phyloP scores from a whole-genome alignment of 2,329 filamentous ascomycete genomes.

The Pseudopyricularia cyperi region DNA sequence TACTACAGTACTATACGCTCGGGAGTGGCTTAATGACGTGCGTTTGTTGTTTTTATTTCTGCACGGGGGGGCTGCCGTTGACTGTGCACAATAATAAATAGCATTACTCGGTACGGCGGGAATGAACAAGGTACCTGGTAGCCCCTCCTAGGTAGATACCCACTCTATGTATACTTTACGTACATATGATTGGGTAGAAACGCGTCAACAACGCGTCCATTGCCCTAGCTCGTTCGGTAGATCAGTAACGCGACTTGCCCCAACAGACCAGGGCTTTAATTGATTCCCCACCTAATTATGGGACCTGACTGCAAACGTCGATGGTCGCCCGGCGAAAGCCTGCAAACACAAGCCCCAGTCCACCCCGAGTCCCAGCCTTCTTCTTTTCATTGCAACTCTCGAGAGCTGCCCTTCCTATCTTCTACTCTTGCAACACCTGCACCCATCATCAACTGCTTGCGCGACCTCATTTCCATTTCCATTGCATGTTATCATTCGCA shows the following conservation, averaged over 20 bases:
- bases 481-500: neutral
- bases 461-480: neutral
- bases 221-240: neutral
- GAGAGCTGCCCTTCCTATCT: conserved; percentile 2
- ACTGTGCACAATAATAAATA: neutral
- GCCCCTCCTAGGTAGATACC: no score
- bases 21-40: neutral
- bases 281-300: neutral
- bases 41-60: neutral
- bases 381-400: conserved; percentile 8
- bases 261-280: neutral
- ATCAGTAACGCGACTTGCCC: neutral
- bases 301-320: neutral
- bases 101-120: neutral
- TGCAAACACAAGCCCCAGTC: conserved; percentile 1
- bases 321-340: neutral
- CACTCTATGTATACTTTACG: no score
- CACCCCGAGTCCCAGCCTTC: conserved; percentile 8
- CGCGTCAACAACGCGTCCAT: neutral
- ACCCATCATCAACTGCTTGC: neutral
- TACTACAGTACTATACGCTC: no score
- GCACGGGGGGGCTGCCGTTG: neutral
- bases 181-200: neutral
- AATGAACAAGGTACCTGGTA: neutral
- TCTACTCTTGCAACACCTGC: conserved; percentile 1